These are phyloP conservation scores for Ustilago hordei DNA, from an alignment of 1,284 basidiomycete genomes.

Conservation along the genomic window DNA sequence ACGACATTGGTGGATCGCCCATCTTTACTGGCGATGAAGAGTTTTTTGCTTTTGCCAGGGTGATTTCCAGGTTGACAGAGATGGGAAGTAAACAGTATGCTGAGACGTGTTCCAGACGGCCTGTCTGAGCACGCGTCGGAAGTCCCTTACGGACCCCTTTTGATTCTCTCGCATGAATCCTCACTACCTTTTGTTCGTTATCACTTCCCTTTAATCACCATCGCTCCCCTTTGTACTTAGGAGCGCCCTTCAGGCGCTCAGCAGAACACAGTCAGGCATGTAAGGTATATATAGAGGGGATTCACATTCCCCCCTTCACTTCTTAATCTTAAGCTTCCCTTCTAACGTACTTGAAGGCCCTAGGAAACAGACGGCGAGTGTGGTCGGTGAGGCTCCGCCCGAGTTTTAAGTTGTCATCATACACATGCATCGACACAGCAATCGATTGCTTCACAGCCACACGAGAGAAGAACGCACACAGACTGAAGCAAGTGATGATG, in stretches of 20 bases:
- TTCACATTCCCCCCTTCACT: too few relatives aligned
- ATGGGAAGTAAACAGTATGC: slow-evolving; percentile 65
- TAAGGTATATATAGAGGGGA: too few relatives aligned
- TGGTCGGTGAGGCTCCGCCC: slow-evolving; percentile 26
- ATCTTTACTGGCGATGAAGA: slow-evolving; percentile 69
- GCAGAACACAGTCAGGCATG: too few relatives aligned
- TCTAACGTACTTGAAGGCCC: too few relatives aligned
- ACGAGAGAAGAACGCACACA: neutral
- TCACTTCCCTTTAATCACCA: too few relatives aligned
- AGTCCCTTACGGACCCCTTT: too few relatives aligned
- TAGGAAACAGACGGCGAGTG: slow-evolving; percentile 8
- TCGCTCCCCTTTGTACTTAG: too few relatives aligned
- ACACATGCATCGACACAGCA: neutral
- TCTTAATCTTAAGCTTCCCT: too few relatives aligned
- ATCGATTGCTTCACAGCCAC: neutral
- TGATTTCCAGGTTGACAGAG: slow-evolving; percentile 66
- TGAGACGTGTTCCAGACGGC: slow-evolving; percentile 2
- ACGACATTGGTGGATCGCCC: slow-evolving; percentile 64
- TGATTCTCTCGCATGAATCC: too few relatives aligned
- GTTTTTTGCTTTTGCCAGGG: slow-evolving; percentile 68
- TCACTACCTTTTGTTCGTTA: too few relatives aligned
- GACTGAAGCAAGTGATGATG: neutral
- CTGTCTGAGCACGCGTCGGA: too few relatives aligned
- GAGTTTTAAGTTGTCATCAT: slow-evolving; percentile 19
- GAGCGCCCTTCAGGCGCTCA: too few relatives aligned